Evolutionary conservation across 805 yeast species (phyloP), one percentile per base, ranked within the genome.

Genomic region (Blastobotrys chiropterorum): DNA sequence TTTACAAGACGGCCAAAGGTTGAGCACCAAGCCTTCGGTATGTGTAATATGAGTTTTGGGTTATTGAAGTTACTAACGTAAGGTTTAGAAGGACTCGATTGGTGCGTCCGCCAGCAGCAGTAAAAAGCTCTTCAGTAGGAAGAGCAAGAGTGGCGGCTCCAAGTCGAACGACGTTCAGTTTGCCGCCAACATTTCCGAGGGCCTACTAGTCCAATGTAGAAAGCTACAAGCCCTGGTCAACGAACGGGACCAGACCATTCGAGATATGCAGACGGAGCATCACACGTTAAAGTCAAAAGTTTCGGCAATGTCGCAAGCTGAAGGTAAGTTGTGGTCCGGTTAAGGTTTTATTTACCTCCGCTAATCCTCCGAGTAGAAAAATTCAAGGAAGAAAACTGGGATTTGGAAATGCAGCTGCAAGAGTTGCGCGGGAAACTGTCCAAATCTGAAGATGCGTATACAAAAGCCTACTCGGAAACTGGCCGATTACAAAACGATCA

Each of bases 301-400:
- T 20, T 54, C 53, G 7, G 52, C 55, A 4, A 50, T 60, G 17
- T 53, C 56, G 22, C 59, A 52, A 39, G 49, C 63, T 1, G 66
- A 63, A 46, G 59, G 60, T 50, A 44, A 17, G 55, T 38, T 46
- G 21, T 42, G 14, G 30, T 5, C 4, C 21, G 19, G 21, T 7
- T 14, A 20, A 15, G 30, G 21, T 3, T 17, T 4, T 11, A 41
- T 3, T n/a, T n/a, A n/a, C n/a, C n/a, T n/a, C n/a, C n/a, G 44
- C 53, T 5, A 46, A 50, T 44, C 21, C 46, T 42, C 19, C 51
- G 48, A 14, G 26, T 44, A 48, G 71, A 67, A 34, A 55, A 59
- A 8, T 59, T 56, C 53, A 61, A 64, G 39, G 69, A 67, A 19
- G 71, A 66, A 41, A 66, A 69, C 46, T 69, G 73, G 73, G 61